phyloP scores from a whole-genome alignment of 768 basidiomycete genomes.

The Ephemerocybe angulata region DNA sequence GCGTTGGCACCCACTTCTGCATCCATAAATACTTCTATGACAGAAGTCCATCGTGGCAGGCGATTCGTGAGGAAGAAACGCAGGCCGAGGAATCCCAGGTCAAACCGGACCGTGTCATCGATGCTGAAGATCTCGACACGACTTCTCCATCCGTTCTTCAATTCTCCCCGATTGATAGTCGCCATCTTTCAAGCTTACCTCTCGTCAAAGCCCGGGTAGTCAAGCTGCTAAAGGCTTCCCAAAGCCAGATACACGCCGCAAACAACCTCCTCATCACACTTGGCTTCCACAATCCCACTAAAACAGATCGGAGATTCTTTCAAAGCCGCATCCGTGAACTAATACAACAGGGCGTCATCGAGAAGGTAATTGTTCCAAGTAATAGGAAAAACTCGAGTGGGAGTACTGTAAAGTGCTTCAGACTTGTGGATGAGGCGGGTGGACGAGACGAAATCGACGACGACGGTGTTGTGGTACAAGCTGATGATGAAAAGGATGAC shows the following conservation, averaged over 20 bases:
- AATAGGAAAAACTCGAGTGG: conserved; percentile 45
- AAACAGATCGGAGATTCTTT: conserved; percentile 80
- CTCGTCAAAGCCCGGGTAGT: conserved; percentile 69
- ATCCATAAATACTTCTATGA: conserved; percentile 86
- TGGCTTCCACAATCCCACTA: conserved; percentile 71
- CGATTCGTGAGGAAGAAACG: conserved; percentile 67
- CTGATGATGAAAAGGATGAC: conserved; percentile 38
- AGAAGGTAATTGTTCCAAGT: conserved; percentile 68
- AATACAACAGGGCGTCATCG: conserved; percentile 68
- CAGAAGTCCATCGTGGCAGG: conserved; percentile 69
- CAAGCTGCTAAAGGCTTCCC: conserved; percentile 67
- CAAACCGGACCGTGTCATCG: conserved; percentile 23
- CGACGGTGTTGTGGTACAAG: conserved; percentile 34
- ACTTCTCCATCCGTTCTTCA: conserved; percentile 30
- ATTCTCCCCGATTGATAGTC: conserved; percentile 74
- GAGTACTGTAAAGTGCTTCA: conserved; percentile 60
- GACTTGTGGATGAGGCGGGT: conserved; percentile 44
- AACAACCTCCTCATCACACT: conserved; percentile 75
- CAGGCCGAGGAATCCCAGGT: conserved; percentile 37
- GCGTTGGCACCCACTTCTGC: conserved; percentile 71
- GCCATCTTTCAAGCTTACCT: conserved; percentile 71
- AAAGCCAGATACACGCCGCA: conserved; percentile 66
- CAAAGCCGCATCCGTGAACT: conserved; percentile 70
- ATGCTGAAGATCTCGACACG: conserved; percentile 35
- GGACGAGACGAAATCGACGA: conserved; percentile 35